These are phyloP conservation scores for Hypomontagnella submonticulosa DNA, from an alignment of 495 filamentous ascomycete species.

Conservation along the genomic window DNA sequence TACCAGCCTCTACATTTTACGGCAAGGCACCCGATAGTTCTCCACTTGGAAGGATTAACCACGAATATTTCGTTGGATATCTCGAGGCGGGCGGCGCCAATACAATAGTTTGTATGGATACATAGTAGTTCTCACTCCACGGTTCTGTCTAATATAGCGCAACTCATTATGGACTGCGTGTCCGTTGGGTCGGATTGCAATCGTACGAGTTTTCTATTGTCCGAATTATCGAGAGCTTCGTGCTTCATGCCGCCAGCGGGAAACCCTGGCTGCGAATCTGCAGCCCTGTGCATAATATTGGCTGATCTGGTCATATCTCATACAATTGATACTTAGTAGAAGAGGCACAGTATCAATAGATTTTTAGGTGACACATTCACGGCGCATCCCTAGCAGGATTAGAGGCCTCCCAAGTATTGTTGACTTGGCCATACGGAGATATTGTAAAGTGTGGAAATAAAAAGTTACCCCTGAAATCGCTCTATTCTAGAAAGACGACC, in stretches of 20 bases:
- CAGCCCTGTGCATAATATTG: constrained; percentile 23
- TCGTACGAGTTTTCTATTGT: constrained; percentile 23
- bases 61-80: not conserved
- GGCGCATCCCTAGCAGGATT: too few relatives aligned
- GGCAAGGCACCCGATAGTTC: constrained; percentile 32
- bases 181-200: constrained; percentile 19
- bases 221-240: constrained; percentile 6
- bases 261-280: constrained; percentile 31
- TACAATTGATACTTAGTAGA: not conserved
- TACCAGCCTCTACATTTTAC: constrained; percentile 16
- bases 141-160: constrained; percentile 16
- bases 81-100: constrained; percentile 14
- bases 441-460: not conserved
- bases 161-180: constrained; percentile 32
- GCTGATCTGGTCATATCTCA: constrained; percentile 29
- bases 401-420: too few relatives aligned
- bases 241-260: constrained; percentile 18
- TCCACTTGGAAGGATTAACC: constrained; percentile 24
- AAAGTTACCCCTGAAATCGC: not conserved
- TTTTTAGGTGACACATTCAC: too few relatives aligned
- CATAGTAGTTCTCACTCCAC: constrained; percentile 11
- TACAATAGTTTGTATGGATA: constrained; percentile 27
- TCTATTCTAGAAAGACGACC: constrained; percentile 16
- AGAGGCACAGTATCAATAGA: too few relatives aligned
- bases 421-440: too few relatives aligned